Evolutionary conservation across 1,284 basidiomycete species (phyloP).

Genomic region (Vanrija sp.): DNA sequence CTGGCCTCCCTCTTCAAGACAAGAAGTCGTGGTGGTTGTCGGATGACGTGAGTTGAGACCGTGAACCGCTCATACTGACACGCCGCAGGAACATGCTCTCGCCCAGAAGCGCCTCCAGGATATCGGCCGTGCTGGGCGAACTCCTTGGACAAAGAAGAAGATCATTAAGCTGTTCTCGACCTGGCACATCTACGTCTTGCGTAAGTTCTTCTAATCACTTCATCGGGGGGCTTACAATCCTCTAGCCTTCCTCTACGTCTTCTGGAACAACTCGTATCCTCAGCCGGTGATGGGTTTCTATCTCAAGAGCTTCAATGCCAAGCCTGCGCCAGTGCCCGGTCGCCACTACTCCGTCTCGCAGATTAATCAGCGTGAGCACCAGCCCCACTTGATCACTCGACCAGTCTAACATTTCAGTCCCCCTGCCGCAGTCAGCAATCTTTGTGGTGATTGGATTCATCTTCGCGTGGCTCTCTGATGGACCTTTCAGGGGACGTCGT

Average conservation of each 20-base stretch:
- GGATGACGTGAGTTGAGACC: neutral
- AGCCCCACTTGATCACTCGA: too few relatives aligned
- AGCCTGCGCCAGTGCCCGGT: conserved; percentile 31
- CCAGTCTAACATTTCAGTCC: conserved; percentile 9
- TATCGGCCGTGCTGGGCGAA: conserved; percentile 20
- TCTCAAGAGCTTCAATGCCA: conserved; percentile 39
- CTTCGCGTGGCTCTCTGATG: conserved; percentile 39
- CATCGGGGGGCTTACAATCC: neutral
- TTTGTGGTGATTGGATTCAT: conserved; percentile 27
- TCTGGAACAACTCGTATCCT: conserved; percentile 32
- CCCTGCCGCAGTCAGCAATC: conserved; percentile 28
- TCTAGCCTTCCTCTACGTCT: conserved; percentile 27
- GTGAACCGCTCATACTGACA: too few relatives aligned
- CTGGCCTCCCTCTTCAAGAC: conserved; percentile 16
- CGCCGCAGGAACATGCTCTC: conserved; percentile 23
- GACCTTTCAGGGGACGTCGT: conserved; percentile 26
- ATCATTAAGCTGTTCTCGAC: conserved; percentile 18
- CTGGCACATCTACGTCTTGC: conserved; percentile 42
- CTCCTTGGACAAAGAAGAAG: conserved; percentile 23
- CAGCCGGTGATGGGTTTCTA: conserved; percentile 35
- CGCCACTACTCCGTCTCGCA: conserved; percentile 26
- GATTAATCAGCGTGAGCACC: conserved; percentile 26
- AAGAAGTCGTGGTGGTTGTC: conserved; percentile 29
- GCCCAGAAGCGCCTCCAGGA: conserved; percentile 23
- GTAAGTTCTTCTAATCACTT: conserved; percentile 8